Evolutionary conservation across 2,329 filamentous ascomycete genomes (phyloP), one percentile per base, ranked within the genome.

Genomic region (Nothophaeocryptopus gaeumannii): DNA sequence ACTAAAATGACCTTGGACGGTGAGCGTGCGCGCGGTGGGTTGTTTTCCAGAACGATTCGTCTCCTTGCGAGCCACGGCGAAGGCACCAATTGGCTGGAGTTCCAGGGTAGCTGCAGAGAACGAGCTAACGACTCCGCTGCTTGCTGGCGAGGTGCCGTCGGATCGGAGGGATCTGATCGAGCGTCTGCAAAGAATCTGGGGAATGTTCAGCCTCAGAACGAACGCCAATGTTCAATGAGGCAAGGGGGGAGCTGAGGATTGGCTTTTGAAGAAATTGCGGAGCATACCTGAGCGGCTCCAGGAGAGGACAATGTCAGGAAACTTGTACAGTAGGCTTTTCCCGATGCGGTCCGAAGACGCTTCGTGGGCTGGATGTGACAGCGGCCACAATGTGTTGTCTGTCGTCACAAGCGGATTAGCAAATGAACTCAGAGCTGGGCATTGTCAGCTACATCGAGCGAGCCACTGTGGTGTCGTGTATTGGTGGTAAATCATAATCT

Each of bases 101-200:
- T 62, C 58, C 63, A 56, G 62, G 54, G 50, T 48, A 68, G 67
- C 51, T 68, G 74, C 70, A 77, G 73, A 78, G 69, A 72, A 74
- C 74, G 75, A 77, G 69, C 72, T 75, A 78, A 78, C 75, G 75
- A 72, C 73, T 77, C 75, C 74, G 67, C 74, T 65, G 63, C 31
- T 56, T 63, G 63, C 54, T 58, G 58, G 51, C 59, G 53, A 58
- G 51, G 39, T 51, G 51, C 56, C 50, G 58, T 47, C 53, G 51
- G 59, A 59, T 52, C 48, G 58, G 55, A 53, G 29, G 38, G 54
- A 61, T 63, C 60, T 63, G 54, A 60, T 56, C 58, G 53, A 55
- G 56, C 63, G 59, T 59, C 64, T 66, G 69, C 69, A 67, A 61
- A 69, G 57, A 63, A 63, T 66, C 63, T 71, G 66, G 66, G 69